Base-by-base conservation (phyloP, 2,329 filamentous ascomycete species). In the Sphaceloma murrayae region DNA sequence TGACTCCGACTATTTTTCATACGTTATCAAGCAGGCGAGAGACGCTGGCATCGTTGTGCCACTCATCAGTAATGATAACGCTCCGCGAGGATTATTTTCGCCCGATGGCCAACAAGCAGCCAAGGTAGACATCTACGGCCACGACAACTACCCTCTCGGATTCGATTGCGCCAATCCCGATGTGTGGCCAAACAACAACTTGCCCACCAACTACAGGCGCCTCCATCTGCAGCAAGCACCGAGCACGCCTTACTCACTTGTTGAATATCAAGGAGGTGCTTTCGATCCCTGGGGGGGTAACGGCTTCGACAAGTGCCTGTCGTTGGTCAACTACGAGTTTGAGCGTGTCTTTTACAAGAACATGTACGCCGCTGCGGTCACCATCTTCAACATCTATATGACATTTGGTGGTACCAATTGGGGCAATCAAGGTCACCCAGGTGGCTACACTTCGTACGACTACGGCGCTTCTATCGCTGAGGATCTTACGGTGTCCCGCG, bases 341-440 rank as follows among this genome's bases (percentile, higher is more conserved):
- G 77, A 82, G 49, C 68, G 83, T 11, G 78, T 91, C 0, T 85
- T 87, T 56, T 84, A 86, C 61, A 89, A 88, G 68, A 85, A 86
- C 52, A 69, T 78, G 42, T 74, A 79, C 43, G 75, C 76, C 27
- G 74, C 79, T 11, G 78, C 76, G 0, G 73, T 77, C 4, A 75
- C 72, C 0, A 72, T 86, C 5, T 63, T 84, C 38, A 85, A 78
- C 50, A 52, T 84, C 14, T 88, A 87, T 58, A 88, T 88, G 84
- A 78, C 73, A 1, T 84, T 73, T 51, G 85, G 85, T 10, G 85
- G 84, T 4, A 88, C 84, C 0, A 91, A 89, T 57, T 89, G 84
- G 85, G 84, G 84, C 0, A 88, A 86, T 49, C 61, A 85, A 3
- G 81, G 83, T 0, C 76, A 85, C 51, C 71, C 79, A 7, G 78